Base-by-base conservation (phyloP, 768 basidiomycete species). In the Lentinula boryana region DNA sequence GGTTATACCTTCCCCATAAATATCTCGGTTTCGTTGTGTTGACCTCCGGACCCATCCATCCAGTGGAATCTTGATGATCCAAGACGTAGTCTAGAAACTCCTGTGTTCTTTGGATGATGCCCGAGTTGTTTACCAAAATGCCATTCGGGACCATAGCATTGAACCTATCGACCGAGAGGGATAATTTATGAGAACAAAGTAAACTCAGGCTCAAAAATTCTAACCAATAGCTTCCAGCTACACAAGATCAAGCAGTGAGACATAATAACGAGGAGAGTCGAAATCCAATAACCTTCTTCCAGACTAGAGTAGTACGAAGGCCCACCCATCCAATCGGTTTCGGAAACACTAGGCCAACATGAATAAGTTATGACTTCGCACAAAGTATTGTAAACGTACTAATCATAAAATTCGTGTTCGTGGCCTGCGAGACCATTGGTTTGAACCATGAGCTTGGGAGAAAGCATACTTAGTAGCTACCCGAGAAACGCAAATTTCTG, bases 181-280 rank as follows among this genome's bases (percentile, higher is more conserved):
- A 43, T 38, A 12, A 23, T 12, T 27, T 38, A 40, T 21, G 23
- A 18, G 33, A 57, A 38, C 27, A 27, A 27, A 27, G 27, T 27
- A 27, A 27, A 4, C 2, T 27, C 27, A 27, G 33, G 8, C 9
- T 0, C 7, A 3, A 10, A 78, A 79, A 52, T 62, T 79, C 81
- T 78, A 81, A 84, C 82, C 81, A 83, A 63, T 84, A 84, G 68
- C 81, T 82, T 52, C 81, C 81, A 63, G 81, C 82, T 83, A 52
- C 36, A 15, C 21, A 13, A 40, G 3, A 15, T 15, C 38, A 23
- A 23, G 27, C 31, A 16, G 51, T 4, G 21, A 13, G n/a, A 41
- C 13, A 33, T 2, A 3, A n/a, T 27, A 27, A 27, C 27, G 27
- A 27, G 27, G 27, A 27, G 27, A 27, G 27, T 27, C 27, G 27